Evolutionary conservation across 345 rosid genomes (phyloP), one percentile per base, ranked within the genome.

Genomic region (Hypericum perforatum): DNA sequence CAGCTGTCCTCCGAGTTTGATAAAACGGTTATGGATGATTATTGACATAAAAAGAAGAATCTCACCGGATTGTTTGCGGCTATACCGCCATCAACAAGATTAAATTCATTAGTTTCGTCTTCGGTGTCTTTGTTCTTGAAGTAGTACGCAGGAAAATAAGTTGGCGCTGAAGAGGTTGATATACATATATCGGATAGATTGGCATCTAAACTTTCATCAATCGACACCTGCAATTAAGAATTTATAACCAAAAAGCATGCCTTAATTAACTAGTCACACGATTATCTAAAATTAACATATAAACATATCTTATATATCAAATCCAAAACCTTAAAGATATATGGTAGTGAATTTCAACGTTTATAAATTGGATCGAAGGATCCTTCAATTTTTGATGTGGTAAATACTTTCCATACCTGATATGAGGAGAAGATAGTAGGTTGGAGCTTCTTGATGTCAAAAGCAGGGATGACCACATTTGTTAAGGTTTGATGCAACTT

Each of bases 131-230:
- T 59, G 48, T 69, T 84, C 51, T 59, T 43, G 66, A 87, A 84
- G 51, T 73, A 70, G 65, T 78, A 60, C 43, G 82, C 62, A 16
- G 94, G 94, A 43, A 88, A 57, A 45, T 56, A 69, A 45, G 90
- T 88, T 43, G 94, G 94, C 48, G 96, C 88, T 47, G 94, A 78
- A 0, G 94, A 77, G 39, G 96, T 84, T 16, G 74, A 63, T 40
- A 84, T 48, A 66, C 90, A 78, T 54, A 88, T 80, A 56, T 88
- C 88, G 13, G 94, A 65, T 42, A 88, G 55, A 38, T 40, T 41
- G 43, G 80, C 94, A 62, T 84, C 76, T 36, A 80, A 40, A 16
- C 49, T 41, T 50, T 84, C 78, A 16, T 57, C 42, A 12, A 0
- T 3, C 15, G 29, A 8, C 43, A 65, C 32, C 94, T 84, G 52